A percentile compares a stretch with the other conserved stretches of the same genome.
Evolutionary conservation across 78 protist genomes (phyloP).

Genomic region (Dictyostelium discoideum): dicty_2.7 NC_007089.4:2818501-2819000

Average conservation of each 20-base stretch:
- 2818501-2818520: neutral
- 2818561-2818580: neutral
- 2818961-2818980: neutral
- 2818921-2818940: neutral
- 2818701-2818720: neutral
- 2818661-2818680: neutral
- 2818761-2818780: neutral
- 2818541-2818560: neutral
- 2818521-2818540: neutral
- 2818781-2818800: neutral
- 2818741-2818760: neutral
- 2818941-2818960: neutral
- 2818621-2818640: neutral
- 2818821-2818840: neutral
- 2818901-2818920: neutral
- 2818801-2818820: neutral
- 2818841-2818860: neutral
- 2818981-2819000: neutral
- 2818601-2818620: neutral
- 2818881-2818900: neutral
- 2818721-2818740: neutral
- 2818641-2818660: neutral
- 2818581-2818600: neutral
- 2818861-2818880: neutral
- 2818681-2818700: neutral